phyloP scores from a whole-genome alignment of 2,329 filamentous ascomycete genomes.

The Exophiala sp. region DNA sequence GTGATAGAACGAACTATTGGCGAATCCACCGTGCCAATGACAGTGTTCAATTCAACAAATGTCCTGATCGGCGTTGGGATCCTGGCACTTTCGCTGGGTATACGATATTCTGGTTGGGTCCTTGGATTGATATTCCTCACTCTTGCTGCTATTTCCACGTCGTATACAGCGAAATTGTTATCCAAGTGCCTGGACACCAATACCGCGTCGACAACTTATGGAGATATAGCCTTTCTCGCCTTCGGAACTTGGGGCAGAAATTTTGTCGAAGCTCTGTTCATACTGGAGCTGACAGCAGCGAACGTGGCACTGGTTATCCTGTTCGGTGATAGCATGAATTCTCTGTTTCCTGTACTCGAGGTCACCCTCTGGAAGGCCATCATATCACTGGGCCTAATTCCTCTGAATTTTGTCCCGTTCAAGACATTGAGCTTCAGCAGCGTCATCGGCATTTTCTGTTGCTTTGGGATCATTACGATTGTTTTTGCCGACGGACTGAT shows the following conservation, averaged over 20 bases:
- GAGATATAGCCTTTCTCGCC: conserved; percentile 85
- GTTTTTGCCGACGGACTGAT: conserved; percentile 82
- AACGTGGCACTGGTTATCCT: conserved; percentile 86
- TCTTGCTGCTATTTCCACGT: conserved; percentile 71
- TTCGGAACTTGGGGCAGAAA: conserved; percentile 80
- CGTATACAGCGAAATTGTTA: conserved; percentile 80
- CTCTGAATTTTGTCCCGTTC: conserved; percentile 80
- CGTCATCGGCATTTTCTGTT: conserved; percentile 86
- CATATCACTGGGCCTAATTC: conserved; percentile 73
- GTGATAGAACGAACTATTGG: conserved; percentile 81
- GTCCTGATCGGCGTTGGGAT: conserved; percentile 87
- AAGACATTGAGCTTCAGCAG: conserved; percentile 84
- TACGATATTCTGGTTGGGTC: conserved; percentile 86
- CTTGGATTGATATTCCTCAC: conserved; percentile 72
- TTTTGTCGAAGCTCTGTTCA: conserved; percentile 80
- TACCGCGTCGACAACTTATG: conserved; percentile 83
- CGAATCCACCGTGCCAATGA: conserved; percentile 93
- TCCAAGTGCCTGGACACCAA: conserved; percentile 87
- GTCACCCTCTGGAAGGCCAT: conserved; percentile 78
- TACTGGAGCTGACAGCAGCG: conserved; percentile 78
- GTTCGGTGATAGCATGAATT: conserved; percentile 85
- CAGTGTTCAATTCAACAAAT: conserved; percentile 94
- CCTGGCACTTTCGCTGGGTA: conserved; percentile 79
- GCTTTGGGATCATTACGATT: conserved; percentile 80
- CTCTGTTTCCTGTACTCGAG: conserved; percentile 69